Base-by-base conservation (phyloP, 2,329 filamentous ascomycete genomes). In the Simplicillium aogashimaense region DNA sequence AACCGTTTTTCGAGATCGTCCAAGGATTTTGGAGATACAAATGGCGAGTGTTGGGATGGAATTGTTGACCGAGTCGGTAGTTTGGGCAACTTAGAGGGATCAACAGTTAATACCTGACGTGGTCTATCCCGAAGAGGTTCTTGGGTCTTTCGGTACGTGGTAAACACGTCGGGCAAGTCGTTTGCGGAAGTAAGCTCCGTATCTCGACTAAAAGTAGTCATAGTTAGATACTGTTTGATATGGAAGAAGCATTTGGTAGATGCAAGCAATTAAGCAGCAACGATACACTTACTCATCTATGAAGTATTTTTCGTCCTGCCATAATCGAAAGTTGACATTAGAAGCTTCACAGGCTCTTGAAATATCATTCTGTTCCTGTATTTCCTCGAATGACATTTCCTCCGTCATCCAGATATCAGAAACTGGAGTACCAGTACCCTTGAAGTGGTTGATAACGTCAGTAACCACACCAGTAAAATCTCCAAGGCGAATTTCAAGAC, bases 271-370 rank as follows among this genome's bases (percentile, higher is more conserved):
- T 11, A 2, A 10, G 10, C 5, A 17, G 13, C 7, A 13, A 15
- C 16, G n/a, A 29, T 7, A 12, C 17, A 73, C 82, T 60, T 64
- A 89, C 85, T 89, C 83, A 51, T 89, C 81, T 38, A 89, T 69
- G 44, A 80, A 80, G 49, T 85, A 89, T 55, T 89, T 90, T 57
- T 88, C 84, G 50, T 90, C 84, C 1, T 60, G 58, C 76, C 79
- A 88, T 1, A 78, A 43, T 53, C 74, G 74, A 55, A 86, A 85
- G 2, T 76, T 67, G 4, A 78, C 64, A 1, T 65, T 67, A 3
- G 69, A 59, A 11, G 68, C 55, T 16, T 70, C 59, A 41, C 82
- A 79, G 1, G 76, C 53, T 0, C 62, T 54, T 20, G 67, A 65
- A 2, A 86, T 65, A 1, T 63, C 63, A 16, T 64, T 58, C 49